Evolutionary conservation across 331 rosid species (phyloP), one percentile per base, ranked within the genome.

Genomic region (Quercus tomentella): DNA sequence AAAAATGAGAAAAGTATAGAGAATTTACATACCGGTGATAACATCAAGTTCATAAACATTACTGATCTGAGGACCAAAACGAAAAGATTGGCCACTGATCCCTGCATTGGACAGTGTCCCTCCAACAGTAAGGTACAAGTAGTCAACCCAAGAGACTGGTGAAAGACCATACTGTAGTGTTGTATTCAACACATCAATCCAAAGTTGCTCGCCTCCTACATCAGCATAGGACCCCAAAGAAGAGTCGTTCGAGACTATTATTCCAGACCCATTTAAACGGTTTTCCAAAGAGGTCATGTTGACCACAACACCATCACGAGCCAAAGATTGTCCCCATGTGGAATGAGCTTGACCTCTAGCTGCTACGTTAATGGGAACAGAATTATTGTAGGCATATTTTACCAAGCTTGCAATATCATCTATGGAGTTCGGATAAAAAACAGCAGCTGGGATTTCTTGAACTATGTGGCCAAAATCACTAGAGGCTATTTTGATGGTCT

Each of bases 31-130:
- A 95, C 99, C 99, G 0, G 96, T 95, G 75, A 93, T 21, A 54
- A 95, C 93, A 43, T 95, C 98, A 26, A 95, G 66, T 77, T 91
- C 91, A 79, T 80, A 20, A 69, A 95, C 94, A 80, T 93, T 93
- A 80, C 76, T 81, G 69, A 92, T 88, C 25, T 95, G 97, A 82
- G 98, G 98, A 28, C 98, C 97, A 49, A 82, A 80, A 4, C 81
- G 87, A 56, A 91, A 91, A 15, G 92, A 57, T 68, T 92, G 97
- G 16, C 98, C 98, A 51, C 98, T 88, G 3, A 95, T 88, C 25
- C 98, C 97, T 21, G 98, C 98, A 68, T 92, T 92, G 16, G 96
- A 92, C 68, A 95, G 89, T 1, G 97, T 95, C 10, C 98, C 98
- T 9, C 96, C 98, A 31, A 92, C 93, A 0, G 89, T 90, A 33